Percentiles rank a stretch among this genome's conserved stretches.
Conservation (phyloP, 2,329 filamentous ascomycete species). For the Xylaria sp. region DNA sequence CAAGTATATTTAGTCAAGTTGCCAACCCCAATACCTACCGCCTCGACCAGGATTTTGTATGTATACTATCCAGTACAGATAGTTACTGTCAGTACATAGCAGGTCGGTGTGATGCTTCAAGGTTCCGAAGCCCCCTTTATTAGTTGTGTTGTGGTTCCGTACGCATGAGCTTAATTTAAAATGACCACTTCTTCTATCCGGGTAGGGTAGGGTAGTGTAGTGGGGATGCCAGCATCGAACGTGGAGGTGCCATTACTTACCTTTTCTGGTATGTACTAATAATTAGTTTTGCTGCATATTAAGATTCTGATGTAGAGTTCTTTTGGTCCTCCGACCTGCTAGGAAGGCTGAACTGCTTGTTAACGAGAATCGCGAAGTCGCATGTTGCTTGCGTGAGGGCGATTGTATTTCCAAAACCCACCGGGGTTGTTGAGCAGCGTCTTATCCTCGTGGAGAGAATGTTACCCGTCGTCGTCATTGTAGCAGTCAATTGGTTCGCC, state of each 20-base stretch:
- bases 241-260: not conserved
- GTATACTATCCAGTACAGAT: not conserved
- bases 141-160: not conserved
- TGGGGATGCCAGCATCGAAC: not conserved
- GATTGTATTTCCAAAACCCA: constrained; percentile 4
- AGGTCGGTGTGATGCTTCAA: not conserved
- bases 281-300: not conserved
- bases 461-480: not conserved
- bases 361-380: constrained; percentile 3
- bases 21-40: not conserved
- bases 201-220: constrained; percentile 2
- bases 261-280: not conserved
- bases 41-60: not conserved
- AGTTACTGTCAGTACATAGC: not conserved
- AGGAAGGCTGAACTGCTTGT: constrained; percentile 4
- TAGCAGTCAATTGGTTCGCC: not conserved
- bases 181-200: not conserved
- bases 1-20: not conserved
- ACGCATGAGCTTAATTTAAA: constrained; percentile 13
- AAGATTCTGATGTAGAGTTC: not conserved
- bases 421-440: too few relatives aligned
- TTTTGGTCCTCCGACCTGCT: not conserved
- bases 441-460: too few relatives aligned
- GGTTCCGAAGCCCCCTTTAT: not conserved
- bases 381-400: not conserved